Evolutionary conservation across 306 rosid genomes (phyloP), one percentile per base, ranked within the genome.

Genomic region (Quercus dentata): DNA sequence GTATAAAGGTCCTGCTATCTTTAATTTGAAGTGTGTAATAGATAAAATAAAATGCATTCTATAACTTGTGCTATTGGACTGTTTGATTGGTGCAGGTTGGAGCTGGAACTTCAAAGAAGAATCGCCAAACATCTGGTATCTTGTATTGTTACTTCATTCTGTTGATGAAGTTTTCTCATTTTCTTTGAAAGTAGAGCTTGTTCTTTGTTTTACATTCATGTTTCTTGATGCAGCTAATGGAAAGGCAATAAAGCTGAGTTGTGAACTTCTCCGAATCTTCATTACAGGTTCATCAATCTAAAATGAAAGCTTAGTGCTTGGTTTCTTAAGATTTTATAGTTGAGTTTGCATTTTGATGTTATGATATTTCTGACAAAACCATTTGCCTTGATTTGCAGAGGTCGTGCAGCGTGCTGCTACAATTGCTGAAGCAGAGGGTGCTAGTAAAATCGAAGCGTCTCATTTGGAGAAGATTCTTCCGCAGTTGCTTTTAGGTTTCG

Each of bases 401-500:
- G 92, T 92, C 44, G 86, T 88, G 79, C 94, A 92, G 77, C 97
- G 93, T 17, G 87, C 94, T 77, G 91, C 91, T 82, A 83, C 83
- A 28, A 86, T 92, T 81, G 97, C 97, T 4, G 97, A 94, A 79
- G 91, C 97, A 2, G 98, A 92, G 86, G 96, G 97, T 57, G 82
- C 74, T 74, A 70, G 35, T 80, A 86, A 88, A 81, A 89, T 94
- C 76, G 91, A 94, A 85, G 86, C 91, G 19, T 84, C 90, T 84
- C 98, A 92, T 82, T 85, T 94, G 92, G 97, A 94, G 92, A 85
- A 92, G 75, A 85, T 94, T 90, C 98, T 94, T 83, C 97, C 96
- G 3, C 98, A 90, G 85, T 85, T 90, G 62, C 94, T 92, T 81
- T 81, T 90, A 56, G 74, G 49, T 72, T 56, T 75, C 76, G 46